Conservation (phyloP, 768 basidiomycete genomes). For the Lentinula sp. region DNA sequence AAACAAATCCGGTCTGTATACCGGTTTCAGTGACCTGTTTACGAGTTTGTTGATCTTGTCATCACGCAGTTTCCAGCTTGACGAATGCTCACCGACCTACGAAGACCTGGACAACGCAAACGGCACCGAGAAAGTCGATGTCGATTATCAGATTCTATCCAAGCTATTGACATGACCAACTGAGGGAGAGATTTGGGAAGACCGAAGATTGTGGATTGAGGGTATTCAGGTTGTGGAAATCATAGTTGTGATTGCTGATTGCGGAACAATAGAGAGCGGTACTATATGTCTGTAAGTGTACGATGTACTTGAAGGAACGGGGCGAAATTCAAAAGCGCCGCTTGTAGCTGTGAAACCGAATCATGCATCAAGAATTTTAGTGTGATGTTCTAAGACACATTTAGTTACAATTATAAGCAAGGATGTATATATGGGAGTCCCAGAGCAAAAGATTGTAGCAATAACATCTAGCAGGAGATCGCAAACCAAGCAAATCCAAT, state of each 20-base stretch:
- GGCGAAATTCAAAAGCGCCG: no score
- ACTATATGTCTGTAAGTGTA: no score
- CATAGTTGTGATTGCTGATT: no score
- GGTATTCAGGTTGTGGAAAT: no score
- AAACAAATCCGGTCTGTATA: constrained; percentile 40
- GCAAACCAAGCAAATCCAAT: background rate
- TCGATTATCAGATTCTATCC: constrained; percentile 43
- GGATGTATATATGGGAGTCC: background rate
- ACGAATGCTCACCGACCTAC: constrained; percentile 47
- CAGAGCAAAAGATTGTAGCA: background rate
- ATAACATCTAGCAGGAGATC: background rate
- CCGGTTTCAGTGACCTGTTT: background rate
- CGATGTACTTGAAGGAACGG: no score
- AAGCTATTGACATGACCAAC: constrained; percentile 13
- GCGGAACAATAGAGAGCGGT: no score
- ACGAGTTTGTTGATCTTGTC: background rate
- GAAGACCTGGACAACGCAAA: constrained; percentile 17
- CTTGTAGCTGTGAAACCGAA: background rate
- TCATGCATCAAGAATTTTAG: background rate
- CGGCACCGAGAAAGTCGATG: constrained; percentile 25
- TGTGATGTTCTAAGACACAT: constrained; percentile 9
- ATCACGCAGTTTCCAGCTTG: constrained; percentile 41
- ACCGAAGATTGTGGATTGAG: no score
- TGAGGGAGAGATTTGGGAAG: no score
- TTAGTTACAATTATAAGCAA: constrained; percentile 5